Conservation (phyloP, 169 alveolate species). For the Ichthyophthirius multifiliis region DNA sequence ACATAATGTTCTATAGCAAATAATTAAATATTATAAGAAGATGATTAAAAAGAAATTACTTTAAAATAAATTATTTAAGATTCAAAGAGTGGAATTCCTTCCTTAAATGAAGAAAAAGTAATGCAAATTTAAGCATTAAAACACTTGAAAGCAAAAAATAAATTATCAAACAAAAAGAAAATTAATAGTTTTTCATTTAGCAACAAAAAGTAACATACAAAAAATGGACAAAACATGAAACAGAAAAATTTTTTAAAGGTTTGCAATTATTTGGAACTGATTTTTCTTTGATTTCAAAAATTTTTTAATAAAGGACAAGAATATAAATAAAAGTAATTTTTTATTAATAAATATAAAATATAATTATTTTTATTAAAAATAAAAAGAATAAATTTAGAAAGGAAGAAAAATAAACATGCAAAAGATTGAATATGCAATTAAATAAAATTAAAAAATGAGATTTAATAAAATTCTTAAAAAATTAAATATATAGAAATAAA, state of each 20-base stretch:
- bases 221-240: not conserved
- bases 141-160: not conserved
- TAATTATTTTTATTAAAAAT: too few relatives aligned
- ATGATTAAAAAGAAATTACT: not conserved
- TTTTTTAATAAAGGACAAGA: not conserved
- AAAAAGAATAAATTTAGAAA: too few relatives aligned
- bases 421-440: too few relatives aligned
- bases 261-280: not conserved
- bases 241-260: not conserved
- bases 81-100: conserved; percentile 8
- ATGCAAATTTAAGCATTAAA: not conserved
- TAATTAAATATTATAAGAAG: too few relatives aligned
- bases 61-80: not conserved
- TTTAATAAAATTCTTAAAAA: too few relatives aligned
- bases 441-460: too few relatives aligned
- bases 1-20: too few relatives aligned
- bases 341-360: too few relatives aligned
- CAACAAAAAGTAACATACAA: not conserved
- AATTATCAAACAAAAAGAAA: not conserved
- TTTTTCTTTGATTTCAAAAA: not conserved
- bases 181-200: not conserved
- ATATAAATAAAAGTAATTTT: not conserved
- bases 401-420: too few relatives aligned
- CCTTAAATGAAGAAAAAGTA: not conserved
- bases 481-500: too few relatives aligned